Conservation (phyloP, 83 land plant genomes). For the Thuja plicata region DNA sequence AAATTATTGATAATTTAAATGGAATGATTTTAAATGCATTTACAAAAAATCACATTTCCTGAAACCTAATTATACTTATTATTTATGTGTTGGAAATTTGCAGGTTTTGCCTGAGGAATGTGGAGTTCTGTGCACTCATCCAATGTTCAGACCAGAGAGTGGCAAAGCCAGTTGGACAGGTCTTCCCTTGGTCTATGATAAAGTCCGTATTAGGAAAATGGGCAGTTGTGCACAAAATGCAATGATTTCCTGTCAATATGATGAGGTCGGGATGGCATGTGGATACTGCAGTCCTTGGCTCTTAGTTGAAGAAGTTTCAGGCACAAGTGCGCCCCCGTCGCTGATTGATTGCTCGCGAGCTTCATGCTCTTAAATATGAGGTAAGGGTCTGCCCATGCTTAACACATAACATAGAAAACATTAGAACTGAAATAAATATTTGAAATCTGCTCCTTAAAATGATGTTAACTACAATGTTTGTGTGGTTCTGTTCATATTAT, state of each 20-base stretch:
- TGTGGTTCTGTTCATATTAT: too few species aligned
- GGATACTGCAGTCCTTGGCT: too few species aligned
- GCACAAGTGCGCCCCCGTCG: too few species aligned
- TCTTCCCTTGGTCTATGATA: conserved; percentile 65
- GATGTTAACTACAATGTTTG: too few species aligned
- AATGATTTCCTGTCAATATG: conserved; percentile 49
- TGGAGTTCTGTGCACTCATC: conserved; percentile 72
- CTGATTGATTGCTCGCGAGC: too few species aligned
- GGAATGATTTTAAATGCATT: too few species aligned
- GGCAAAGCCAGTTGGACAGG: conserved; percentile 57
- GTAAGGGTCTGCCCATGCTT: neutral
- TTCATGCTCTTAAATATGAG: too few species aligned
- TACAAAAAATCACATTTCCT: too few species aligned
- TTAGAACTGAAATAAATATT: too few species aligned
- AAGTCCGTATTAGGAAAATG: conserved; percentile 40
- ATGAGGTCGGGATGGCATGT: conserved; percentile 45
- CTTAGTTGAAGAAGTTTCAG: too few species aligned
- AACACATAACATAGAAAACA: neutral
- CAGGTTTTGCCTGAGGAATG: conserved; percentile 62
- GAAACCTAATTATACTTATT: neutral
- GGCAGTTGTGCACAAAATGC: conserved; percentile 32
- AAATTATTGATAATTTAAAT: too few species aligned
- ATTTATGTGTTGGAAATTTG: neutral
- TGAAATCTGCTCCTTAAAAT: too few species aligned
- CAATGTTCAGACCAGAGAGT: conserved; percentile 83